These are phyloP conservation scores for Pseudopyricularia javanii DNA, from an alignment of 2,329 filamentous ascomycete genomes.

Conservation along the genomic window DNA sequence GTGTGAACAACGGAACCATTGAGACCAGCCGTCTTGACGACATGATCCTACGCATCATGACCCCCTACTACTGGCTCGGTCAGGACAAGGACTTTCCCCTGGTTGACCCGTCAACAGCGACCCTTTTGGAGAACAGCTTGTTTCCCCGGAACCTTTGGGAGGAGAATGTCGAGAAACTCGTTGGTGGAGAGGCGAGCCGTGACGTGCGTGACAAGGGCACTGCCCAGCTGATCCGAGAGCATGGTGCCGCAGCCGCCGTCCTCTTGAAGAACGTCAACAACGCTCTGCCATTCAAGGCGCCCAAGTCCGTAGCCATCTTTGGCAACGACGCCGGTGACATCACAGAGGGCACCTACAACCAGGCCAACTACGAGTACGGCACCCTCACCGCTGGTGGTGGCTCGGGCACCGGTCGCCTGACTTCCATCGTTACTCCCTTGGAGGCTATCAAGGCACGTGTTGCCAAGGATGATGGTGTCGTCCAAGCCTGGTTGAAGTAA, in stretches of 20 bases:
- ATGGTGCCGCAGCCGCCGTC: slow-evolving; percentile 45
- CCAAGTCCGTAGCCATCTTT: slow-evolving; percentile 45
- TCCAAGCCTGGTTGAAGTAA: slow-evolving; percentile 31
- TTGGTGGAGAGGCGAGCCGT: slow-evolving; percentile 8
- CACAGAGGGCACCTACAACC: slow-evolving; percentile 53
- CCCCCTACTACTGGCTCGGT: slow-evolving; percentile 34
- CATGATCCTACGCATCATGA: slow-evolving; percentile 40
- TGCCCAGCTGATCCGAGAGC: slow-evolving; percentile 41
- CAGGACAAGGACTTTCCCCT: slow-evolving; percentile 33
- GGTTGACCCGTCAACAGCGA: slow-evolving; percentile 29
- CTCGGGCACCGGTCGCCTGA: slow-evolving; percentile 35
- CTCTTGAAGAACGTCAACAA: slow-evolving; percentile 60
- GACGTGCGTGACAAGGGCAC: slow-evolving; percentile 37
- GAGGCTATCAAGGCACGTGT: slow-evolving; percentile 41
- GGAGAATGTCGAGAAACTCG: slow-evolving; percentile 9
- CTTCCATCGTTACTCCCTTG: slow-evolving; percentile 33
- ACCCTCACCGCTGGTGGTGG: slow-evolving; percentile 49
- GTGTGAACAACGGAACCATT: slow-evolving; percentile 65
- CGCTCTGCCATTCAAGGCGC: slow-evolving; percentile 44
- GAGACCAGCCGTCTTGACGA: slow-evolving; percentile 60
- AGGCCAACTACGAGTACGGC: slow-evolving; percentile 48
- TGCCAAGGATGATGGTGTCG: slow-evolving; percentile 37
- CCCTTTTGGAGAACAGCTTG: slow-evolving; percentile 29
- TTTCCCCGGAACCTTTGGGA: slow-evolving; percentile 34
- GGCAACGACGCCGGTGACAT: slow-evolving; percentile 51